Percentiles rank a stretch among this genome's conserved stretches.
These are phyloP conservation scores for Candida glucosophila DNA, from an alignment of 1,139 yeast species.

Conservation along the genomic window DNA sequence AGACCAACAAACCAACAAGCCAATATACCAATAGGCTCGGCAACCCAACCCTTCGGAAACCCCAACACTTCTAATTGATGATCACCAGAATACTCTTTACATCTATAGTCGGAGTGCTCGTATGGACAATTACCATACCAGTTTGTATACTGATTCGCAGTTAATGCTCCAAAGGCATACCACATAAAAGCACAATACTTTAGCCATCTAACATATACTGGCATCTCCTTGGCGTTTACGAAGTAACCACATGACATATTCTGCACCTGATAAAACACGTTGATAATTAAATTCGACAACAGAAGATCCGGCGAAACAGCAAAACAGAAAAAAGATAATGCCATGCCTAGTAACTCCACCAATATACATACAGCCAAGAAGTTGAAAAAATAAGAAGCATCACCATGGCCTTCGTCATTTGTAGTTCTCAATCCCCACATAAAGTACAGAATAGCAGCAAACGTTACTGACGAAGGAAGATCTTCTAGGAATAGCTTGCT, in stretches of 20 bases:
- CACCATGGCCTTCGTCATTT: slow-evolving; percentile 9
- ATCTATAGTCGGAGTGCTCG: slow-evolving; percentile 14
- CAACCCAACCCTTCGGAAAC: slow-evolving; percentile 56
- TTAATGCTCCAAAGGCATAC: slow-evolving; percentile 67
- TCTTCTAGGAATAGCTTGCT: slow-evolving; percentile 67
- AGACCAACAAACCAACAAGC: slow-evolving; percentile 55
- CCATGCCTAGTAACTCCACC: slow-evolving; percentile 47
- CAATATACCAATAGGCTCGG: slow-evolving; percentile 56
- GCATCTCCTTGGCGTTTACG: slow-evolving; percentile 65
- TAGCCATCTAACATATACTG: slow-evolving; percentile 81
- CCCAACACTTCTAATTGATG: slow-evolving; percentile 53
- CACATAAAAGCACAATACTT: slow-evolving; percentile 69
- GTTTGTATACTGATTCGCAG: slow-evolving; percentile 57
- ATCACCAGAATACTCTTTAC: slow-evolving; percentile 43
- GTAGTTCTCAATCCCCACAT: slow-evolving; percentile 62
- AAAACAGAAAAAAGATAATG: slow-evolving; percentile 48
- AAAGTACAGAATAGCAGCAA: slow-evolving; percentile 57
- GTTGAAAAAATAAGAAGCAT: slow-evolving; percentile 43
- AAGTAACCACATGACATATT: slow-evolving; percentile 79
- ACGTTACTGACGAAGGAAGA: slow-evolving; percentile 50
- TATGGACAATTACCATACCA: slow-evolving; percentile 52
- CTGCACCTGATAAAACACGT: slow-evolving; percentile 60
- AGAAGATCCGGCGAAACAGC: slow-evolving; percentile 59
- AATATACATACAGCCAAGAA: slow-evolving; percentile 55
- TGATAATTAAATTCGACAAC: slow-evolving; percentile 53